Evolutionary conservation across 345 rosid species (phyloP).

Genomic region (Orychophragmus violaceus): DNA sequence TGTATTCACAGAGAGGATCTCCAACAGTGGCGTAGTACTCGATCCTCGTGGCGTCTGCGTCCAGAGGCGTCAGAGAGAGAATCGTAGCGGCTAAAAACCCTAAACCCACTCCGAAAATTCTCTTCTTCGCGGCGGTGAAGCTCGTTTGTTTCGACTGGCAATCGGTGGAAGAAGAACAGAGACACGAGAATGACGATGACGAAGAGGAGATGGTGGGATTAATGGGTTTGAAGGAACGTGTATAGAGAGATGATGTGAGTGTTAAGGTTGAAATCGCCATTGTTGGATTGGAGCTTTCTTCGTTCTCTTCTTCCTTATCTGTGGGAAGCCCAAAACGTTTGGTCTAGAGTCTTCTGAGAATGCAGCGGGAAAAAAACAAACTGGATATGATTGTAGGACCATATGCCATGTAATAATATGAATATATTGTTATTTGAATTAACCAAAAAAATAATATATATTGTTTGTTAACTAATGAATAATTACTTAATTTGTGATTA

Average conservation of each 20-base stretch:
- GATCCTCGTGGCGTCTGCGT: slow-evolving; percentile 81
- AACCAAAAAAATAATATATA: background rate
- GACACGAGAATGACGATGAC: slow-evolving; percentile 27
- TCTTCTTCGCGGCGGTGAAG: slow-evolving; percentile 24
- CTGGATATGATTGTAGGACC: slow-evolving; percentile 18
- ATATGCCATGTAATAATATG: background rate
- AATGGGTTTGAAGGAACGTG: slow-evolving; percentile 11
- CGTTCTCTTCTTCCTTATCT: slow-evolving; percentile 27
- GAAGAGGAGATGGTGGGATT: slow-evolving; percentile 20
- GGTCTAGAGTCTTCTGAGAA: slow-evolving; percentile 10
- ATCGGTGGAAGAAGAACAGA: slow-evolving; percentile 29
- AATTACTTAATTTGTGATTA: too few relatives aligned
- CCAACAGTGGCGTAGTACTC: slow-evolving; percentile 83
- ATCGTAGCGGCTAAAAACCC: slow-evolving; percentile 69
- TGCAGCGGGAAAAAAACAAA: background rate
- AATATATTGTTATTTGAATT: background rate
- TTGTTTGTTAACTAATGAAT: too few relatives aligned
- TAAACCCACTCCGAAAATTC: slow-evolving; percentile 41
- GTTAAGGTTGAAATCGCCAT: slow-evolving; percentile 42
- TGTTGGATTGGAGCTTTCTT: slow-evolving; percentile 5
- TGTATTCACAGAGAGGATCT: slow-evolving; percentile 74
- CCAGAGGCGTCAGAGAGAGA: slow-evolving; percentile 51
- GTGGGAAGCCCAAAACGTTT: slow-evolving; percentile 18
- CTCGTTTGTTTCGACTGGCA: slow-evolving; percentile 12
- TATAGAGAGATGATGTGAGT: slow-evolving; percentile 23